Evolutionary conservation across 2,329 filamentous ascomycete species (phyloP).

Genomic region (Fusarium udum): DNA sequence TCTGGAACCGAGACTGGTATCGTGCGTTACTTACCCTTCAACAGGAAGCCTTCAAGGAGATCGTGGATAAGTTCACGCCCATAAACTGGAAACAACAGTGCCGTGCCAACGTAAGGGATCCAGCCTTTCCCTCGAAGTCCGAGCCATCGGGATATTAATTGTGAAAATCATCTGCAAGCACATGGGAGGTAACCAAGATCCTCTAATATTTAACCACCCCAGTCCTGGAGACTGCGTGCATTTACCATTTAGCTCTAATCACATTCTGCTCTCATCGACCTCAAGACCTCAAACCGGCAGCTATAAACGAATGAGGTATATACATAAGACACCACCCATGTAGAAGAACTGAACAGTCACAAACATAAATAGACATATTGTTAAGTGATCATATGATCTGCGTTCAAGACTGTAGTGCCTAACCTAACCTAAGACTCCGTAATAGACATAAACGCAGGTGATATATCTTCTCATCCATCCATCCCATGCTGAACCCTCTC

Average conservation of each 20-base stretch:
- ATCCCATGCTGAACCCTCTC: slow-evolving; percentile 22
- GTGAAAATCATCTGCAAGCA: not conserved
- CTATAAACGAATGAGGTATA: not conserved
- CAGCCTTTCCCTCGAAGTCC: slow-evolving; percentile 58
- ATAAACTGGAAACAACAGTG: slow-evolving; percentile 74
- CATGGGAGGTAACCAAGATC: not conserved
- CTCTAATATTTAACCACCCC: not conserved
- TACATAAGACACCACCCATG: not conserved
- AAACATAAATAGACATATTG: not conserved
- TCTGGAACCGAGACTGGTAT: not conserved
- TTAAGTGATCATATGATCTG: slow-evolving; percentile 39
- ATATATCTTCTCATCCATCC: slow-evolving; percentile 38
- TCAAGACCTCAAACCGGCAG: not conserved
- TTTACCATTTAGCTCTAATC: not conserved
- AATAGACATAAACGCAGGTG: slow-evolving; percentile 43
- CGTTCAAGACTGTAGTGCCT: slow-evolving; percentile 41
- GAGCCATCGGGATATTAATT: slow-evolving; percentile 61
- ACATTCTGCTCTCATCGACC: not conserved
- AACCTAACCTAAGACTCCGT: slow-evolving; percentile 41
- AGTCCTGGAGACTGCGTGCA: slow-evolving; percentile 2
- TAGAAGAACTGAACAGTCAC: not conserved
- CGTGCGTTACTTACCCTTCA: slow-evolving; percentile 16
- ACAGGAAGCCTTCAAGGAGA: slow-evolving; percentile 88
- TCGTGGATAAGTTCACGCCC: slow-evolving; percentile 91
- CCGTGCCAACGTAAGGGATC: slow-evolving; percentile 53